phyloP scores from a whole-genome alignment of 2,329 filamentous ascomycete genomes.

The Botrytis paeoniae region DNA sequence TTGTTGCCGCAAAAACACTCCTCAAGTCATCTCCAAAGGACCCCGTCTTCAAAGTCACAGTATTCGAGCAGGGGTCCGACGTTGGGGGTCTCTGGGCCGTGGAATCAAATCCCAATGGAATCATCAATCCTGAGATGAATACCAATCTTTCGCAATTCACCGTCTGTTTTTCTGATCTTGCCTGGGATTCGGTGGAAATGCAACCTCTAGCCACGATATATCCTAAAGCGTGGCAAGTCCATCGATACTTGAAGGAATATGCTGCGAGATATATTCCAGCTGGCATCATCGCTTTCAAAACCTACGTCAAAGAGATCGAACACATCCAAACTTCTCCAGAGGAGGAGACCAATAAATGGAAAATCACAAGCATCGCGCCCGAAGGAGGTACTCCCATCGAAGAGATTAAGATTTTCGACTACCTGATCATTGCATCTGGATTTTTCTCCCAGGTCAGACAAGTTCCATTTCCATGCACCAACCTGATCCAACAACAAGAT shows the following conservation, averaged over 20 bases:
- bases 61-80: slow-evolving; percentile 17
- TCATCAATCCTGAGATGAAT: slow-evolving; percentile 17
- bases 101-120: slow-evolving; percentile 9
- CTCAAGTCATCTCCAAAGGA: not conserved
- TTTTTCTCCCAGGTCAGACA: not conserved
- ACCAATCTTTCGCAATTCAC: slow-evolving; percentile 23
- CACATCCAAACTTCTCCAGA: not conserved
- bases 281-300: not conserved
- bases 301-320: not conserved
- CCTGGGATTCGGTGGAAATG: slow-evolving; percentile 13
- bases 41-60: slow-evolving; percentile 8
- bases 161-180: slow-evolving; percentile 22
- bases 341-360: not conserved
- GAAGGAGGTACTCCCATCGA: not conserved
- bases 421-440: slow-evolving; percentile 15
- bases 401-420: slow-evolving; percentile 5
- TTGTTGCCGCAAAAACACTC: slow-evolving; percentile 23
- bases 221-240: slow-evolving; percentile 21
- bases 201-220: not conserved
- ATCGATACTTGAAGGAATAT: slow-evolving; percentile 21
- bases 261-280: slow-evolving; percentile 11
- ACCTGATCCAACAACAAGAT: not conserved
- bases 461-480: not conserved
- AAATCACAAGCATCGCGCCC: not conserved
- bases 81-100: slow-evolving; percentile 23